Conservation (phyloP, 331 rosid species). For the Malus hybrid region DNA sequence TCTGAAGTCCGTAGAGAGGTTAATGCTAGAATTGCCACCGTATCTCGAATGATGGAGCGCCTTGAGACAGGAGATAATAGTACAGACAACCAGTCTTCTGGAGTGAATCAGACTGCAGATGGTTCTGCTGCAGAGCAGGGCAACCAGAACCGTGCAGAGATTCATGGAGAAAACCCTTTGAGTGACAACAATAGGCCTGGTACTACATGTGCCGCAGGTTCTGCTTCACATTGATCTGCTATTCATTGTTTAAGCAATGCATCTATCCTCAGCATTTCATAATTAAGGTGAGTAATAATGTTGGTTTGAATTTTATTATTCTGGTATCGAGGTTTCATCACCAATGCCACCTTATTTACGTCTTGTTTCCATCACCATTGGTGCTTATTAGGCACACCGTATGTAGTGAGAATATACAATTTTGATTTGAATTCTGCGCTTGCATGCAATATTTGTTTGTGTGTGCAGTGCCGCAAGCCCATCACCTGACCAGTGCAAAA, state of each 20-base stretch:
- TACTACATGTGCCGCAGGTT: slow-evolving; percentile 41
- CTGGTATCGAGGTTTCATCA: neutral
- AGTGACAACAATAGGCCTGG: slow-evolving; percentile 22
- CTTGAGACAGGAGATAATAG: slow-evolving; percentile 41
- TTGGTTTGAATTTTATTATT: neutral
- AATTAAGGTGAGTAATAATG: slow-evolving; percentile 48
- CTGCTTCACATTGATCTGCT: slow-evolving; percentile 35
- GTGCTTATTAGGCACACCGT: neutral
- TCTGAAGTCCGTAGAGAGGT: slow-evolving; percentile 57
- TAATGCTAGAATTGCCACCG: slow-evolving; percentile 50
- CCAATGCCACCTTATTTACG: neutral
- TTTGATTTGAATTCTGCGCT: neutral
- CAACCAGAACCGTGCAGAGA: slow-evolving; percentile 30
- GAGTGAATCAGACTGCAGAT: slow-evolving; percentile 23
- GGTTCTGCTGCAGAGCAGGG: slow-evolving; percentile 27
- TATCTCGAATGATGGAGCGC: slow-evolving; percentile 52
- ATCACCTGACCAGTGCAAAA: neutral
- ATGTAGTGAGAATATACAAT: neutral
- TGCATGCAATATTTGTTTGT: neutral
- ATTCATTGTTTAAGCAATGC: slow-evolving; percentile 25
- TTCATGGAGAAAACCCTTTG: slow-evolving; percentile 25
- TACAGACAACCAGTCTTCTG: slow-evolving; percentile 22
- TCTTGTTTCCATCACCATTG: neutral
- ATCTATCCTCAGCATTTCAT: slow-evolving; percentile 61
- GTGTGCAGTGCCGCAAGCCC: neutral